Percentiles rank a stretch among this genome's conserved stretches.
phyloP scores from a whole-genome alignment of 345 rosid species.

The Brassica carinata region DNA sequence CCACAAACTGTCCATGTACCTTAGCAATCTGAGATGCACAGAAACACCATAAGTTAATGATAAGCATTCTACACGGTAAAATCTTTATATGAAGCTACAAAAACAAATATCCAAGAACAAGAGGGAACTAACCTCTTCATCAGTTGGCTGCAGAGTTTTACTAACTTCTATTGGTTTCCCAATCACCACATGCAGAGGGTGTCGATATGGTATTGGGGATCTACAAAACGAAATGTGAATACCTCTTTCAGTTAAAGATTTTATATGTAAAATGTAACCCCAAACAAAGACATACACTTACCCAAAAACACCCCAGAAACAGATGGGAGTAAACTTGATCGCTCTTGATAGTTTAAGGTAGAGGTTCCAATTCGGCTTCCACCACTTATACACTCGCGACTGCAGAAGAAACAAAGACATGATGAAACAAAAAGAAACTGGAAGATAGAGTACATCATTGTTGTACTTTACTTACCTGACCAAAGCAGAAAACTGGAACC shows the following conservation, averaged over 20 bases:
- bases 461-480: conserved; percentile 56
- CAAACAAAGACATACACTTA: conserved; percentile 34
- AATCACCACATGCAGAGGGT: conserved; percentile 81
- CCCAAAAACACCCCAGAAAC: conserved; percentile 91
- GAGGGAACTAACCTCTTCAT: conserved; percentile 68
- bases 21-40: conserved; percentile 45
- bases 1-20: conserved; percentile 64
- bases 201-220: conserved; percentile 69
- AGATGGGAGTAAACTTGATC: conserved; percentile 73
- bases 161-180: conserved; percentile 81
- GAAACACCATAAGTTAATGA: background rate
- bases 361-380: conserved; percentile 83
- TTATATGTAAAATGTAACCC: background rate
- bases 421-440: background rate
- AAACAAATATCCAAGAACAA: background rate
- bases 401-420: conserved; percentile 38
- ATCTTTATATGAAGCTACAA: background rate
- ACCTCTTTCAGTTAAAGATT: background rate
- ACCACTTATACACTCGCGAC: conserved; percentile 79
- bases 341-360: conserved; percentile 68
- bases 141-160: conserved; percentile 62
- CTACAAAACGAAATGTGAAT: conserved; percentile 41
- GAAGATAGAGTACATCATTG: background rate
- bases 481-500: conserved; percentile 94
- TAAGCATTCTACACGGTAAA: background rate